phyloP scores from a whole-genome alignment of 768 basidiomycete genomes.

The Pulveroboletus frians region DNA sequence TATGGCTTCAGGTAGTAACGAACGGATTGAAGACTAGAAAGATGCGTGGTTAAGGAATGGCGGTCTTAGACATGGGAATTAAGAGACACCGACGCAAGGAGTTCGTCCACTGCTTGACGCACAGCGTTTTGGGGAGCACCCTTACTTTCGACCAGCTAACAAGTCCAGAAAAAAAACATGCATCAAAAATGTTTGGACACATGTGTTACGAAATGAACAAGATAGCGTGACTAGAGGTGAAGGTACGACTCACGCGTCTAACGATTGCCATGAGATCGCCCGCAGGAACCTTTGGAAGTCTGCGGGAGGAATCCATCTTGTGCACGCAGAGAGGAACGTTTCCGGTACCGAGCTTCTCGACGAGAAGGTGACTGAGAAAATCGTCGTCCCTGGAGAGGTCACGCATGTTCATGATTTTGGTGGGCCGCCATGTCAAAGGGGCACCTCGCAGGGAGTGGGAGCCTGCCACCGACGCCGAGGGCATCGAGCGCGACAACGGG shows the following conservation, averaged over 20 bases:
- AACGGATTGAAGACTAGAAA: slow-evolving; percentile 61
- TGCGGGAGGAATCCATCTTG: slow-evolving; percentile 79
- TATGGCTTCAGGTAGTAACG: slow-evolving; percentile 73
- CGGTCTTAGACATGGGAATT: slow-evolving; percentile 14
- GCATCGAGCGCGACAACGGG: slow-evolving; percentile 29
- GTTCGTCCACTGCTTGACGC: slow-evolving; percentile 70
- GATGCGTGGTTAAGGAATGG: slow-evolving; percentile 10
- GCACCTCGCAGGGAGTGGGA: slow-evolving; percentile 20
- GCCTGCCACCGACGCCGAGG: slow-evolving; percentile 26
- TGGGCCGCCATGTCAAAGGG: slow-evolving; percentile 63
- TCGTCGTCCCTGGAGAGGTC: slow-evolving; percentile 90
- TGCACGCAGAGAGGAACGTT: slow-evolving; percentile 77
- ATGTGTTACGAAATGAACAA: slow-evolving; percentile 22
- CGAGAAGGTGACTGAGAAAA: slow-evolving; percentile 83
- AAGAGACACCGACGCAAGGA: slow-evolving; percentile 57
- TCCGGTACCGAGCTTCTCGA: slow-evolving; percentile 84
- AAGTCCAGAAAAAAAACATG: slow-evolving; percentile 8
- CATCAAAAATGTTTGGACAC: slow-evolving; percentile 14
- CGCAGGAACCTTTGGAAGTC: slow-evolving; percentile 70
- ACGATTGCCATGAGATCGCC: slow-evolving; percentile 66
- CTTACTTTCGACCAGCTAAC: slow-evolving; percentile 57
- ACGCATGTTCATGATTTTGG: slow-evolving; percentile 86
- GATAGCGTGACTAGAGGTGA: slow-evolving; percentile 24
- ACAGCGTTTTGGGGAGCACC: slow-evolving; percentile 52
- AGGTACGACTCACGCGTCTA: slow-evolving; percentile 58